A percentile compares a stretch with the other conserved stretches of the same genome.
Conservation (phyloP, 345 rosid species). For the Hevea brasiliensis region DNA sequence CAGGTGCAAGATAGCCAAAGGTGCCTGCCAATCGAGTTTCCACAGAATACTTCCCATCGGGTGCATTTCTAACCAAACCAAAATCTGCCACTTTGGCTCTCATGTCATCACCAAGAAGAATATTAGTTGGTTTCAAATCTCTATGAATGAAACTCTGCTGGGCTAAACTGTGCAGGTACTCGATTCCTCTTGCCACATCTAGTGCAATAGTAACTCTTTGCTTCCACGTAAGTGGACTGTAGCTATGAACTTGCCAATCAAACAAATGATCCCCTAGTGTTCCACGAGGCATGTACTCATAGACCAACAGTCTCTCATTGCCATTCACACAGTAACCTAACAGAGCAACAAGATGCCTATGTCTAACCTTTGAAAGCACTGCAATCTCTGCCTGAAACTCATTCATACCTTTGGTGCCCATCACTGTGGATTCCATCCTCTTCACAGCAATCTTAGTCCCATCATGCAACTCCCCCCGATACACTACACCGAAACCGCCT, state of each 20-base stretch:
- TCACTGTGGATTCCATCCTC: slow-evolving; percentile 28
- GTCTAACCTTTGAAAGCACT: slow-evolving; percentile 28
- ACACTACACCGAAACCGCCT: slow-evolving; percentile 33
- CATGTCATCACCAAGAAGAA: slow-evolving; percentile 34
- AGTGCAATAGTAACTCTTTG: slow-evolving; percentile 27
- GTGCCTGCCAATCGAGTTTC: slow-evolving; percentile 31
- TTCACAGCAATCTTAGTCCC: slow-evolving; percentile 32
- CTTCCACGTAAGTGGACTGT: slow-evolving; percentile 26
- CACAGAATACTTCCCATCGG: slow-evolving; percentile 28
- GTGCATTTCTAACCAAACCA: slow-evolving; percentile 33
- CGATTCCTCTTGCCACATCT: slow-evolving; percentile 33
- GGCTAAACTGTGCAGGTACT: slow-evolving; percentile 30
- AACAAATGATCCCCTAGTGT: slow-evolving; percentile 27
- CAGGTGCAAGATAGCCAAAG: slow-evolving; percentile 36
- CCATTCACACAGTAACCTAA: slow-evolving; percentile 24
- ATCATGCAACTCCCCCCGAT: slow-evolving; percentile 25
- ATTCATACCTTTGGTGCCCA: slow-evolving; percentile 23
- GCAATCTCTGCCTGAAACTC: slow-evolving; percentile 34
- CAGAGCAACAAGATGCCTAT: slow-evolving; percentile 30
- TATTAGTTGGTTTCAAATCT: slow-evolving; percentile 32
- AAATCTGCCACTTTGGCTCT: slow-evolving; percentile 37
- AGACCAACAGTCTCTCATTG: slow-evolving; percentile 28
- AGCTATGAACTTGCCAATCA: slow-evolving; percentile 14
- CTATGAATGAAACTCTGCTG: slow-evolving; percentile 33
- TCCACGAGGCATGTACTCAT: slow-evolving; percentile 32